Base-by-base conservation (phyloP, 148 eudicot genomes). In the Camellia sinensis region DNA sequence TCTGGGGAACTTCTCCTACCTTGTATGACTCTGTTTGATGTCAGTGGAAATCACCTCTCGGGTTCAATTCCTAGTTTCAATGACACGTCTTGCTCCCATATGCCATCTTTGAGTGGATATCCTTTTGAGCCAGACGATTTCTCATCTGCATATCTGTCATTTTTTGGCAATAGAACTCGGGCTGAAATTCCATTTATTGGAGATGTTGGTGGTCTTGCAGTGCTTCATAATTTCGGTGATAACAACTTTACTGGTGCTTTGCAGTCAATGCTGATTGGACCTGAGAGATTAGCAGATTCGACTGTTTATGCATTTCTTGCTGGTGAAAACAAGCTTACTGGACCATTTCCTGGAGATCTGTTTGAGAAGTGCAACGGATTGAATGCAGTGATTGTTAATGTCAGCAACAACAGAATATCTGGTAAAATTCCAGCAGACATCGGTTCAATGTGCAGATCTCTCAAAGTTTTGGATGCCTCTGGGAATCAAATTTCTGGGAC, bases 281-380 rank as follows among this genome's bases (percentile, higher is more conserved):
- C 80, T 2, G 75, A 79, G n/a, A 70, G 73, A 41, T 71, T 84
- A 62, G 79, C 79, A 43, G 77, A 80, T 64, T 76, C 73, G 43
- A 82, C 83, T 8, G 86, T 80, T 66, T 89, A 87, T 81, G 89
- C 87, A 41, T 89, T 89, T 85, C 80, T 89, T 80, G 89, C 89
- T 80, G 87, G 87, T 50, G 44, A 64, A 14, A 89, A 89, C 82
- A 82, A 87, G 79, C 74, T 89, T 29, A 76, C 65, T 40, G 88
- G 88, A 22, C 80, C 62, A 76, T 82, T 89, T 82, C 83, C 87
- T 37, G 87, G 84, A 41, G 80, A 45, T 19, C 50, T 89, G 56
- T 85, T 82, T 71, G 85, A 82, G 22, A 85, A 85, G 46, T 89
- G 91, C 76, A 67, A 81, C 57, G 80, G 75, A 21, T 74, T 83